phyloP scores from a whole-genome alignment of 768 basidiomycete genomes.

The Hydnum rufescens region DNA sequence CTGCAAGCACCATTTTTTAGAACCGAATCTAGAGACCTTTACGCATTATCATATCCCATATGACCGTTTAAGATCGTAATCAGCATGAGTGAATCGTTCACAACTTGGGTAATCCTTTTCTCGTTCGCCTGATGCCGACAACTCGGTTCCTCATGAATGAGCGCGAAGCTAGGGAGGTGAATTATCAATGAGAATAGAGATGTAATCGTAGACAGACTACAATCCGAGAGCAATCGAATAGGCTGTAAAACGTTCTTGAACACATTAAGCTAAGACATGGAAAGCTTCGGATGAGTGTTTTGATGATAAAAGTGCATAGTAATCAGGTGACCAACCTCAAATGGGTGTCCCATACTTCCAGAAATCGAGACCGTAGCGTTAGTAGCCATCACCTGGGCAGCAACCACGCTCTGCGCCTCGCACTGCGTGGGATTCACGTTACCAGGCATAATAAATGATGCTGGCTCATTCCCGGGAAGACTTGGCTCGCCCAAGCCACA shows the following conservation, averaged over 20 bases:
- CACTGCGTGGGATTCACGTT: slow-evolving; percentile 99
- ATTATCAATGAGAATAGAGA: neutral
- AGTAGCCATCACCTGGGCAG: slow-evolving; percentile 96
- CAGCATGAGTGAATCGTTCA: slow-evolving; percentile 95
- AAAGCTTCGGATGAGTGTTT: neutral
- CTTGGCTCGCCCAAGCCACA: slow-evolving; percentile 91
- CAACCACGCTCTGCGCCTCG: slow-evolving; percentile 96
- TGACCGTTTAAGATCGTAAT: slow-evolving; percentile 93
- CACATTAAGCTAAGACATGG: slow-evolving; percentile 56
- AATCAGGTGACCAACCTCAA: slow-evolving; percentile 42
- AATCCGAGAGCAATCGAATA: slow-evolving; percentile 84
- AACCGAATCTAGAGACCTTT: neutral
- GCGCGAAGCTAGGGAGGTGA: slow-evolving; percentile 36
- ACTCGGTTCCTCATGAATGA: slow-evolving; percentile 97
- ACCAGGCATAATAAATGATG: slow-evolving; percentile 98
- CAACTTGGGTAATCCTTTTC: slow-evolving; percentile 66
- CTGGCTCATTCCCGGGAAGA: slow-evolving; percentile 96
- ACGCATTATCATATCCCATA: slow-evolving; percentile 88
- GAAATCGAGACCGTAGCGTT: slow-evolving; percentile 83
- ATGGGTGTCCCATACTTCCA: slow-evolving; percentile 88
- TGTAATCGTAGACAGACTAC: slow-evolving; percentile 22
- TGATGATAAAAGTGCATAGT: neutral
- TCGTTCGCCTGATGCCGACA: slow-evolving; percentile 93
- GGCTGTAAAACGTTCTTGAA: slow-evolving; percentile 98
- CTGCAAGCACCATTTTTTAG: slow-evolving; percentile 25